phyloP scores from a whole-genome alignment of 306 rosid genomes.

The Hippophae gyantsensis region DNA sequence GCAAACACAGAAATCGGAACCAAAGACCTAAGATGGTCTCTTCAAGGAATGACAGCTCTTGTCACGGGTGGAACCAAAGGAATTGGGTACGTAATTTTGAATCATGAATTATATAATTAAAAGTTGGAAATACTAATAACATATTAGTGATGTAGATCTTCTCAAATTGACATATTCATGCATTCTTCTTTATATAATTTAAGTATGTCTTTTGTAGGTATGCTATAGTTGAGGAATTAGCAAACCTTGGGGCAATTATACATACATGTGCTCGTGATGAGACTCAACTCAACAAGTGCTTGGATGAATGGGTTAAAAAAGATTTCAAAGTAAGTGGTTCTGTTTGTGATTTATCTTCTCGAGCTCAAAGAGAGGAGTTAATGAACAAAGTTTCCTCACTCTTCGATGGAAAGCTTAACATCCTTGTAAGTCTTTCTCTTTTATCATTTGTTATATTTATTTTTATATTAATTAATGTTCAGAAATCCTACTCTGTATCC shows the following conservation, averaged over 20 bases:
- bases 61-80: constrained; percentile 41
- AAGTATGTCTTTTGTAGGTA: constrained; percentile 8
- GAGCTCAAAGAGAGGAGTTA: constrained; percentile 12
- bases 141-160: no score
- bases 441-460: not conserved
- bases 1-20: no score
- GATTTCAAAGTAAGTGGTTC: constrained; percentile 24
- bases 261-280: constrained; percentile 15
- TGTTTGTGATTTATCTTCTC: constrained; percentile 12
- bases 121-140: no score
- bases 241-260: constrained; percentile 17
- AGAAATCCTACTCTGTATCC: no score
- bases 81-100: constrained; percentile 20
- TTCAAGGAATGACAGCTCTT: constrained; percentile 37
- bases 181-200: not conserved
- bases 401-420: constrained; percentile 22
- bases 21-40: constrained; percentile 25
- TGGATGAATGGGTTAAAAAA: constrained; percentile 15
- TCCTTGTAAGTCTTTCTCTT: constrained; percentile 14
- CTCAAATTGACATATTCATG: not conserved
- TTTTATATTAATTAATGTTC: not conserved
- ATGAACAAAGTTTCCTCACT: constrained; percentile 5
- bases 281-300: constrained; percentile 15
- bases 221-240: constrained; percentile 29
- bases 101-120: no score